Percentiles rank a stretch among this genome's conserved stretches.
phyloP scores from a whole-genome alignment of 2,329 filamentous ascomycete genomes.

The Pseudonectria buxi region DNA sequence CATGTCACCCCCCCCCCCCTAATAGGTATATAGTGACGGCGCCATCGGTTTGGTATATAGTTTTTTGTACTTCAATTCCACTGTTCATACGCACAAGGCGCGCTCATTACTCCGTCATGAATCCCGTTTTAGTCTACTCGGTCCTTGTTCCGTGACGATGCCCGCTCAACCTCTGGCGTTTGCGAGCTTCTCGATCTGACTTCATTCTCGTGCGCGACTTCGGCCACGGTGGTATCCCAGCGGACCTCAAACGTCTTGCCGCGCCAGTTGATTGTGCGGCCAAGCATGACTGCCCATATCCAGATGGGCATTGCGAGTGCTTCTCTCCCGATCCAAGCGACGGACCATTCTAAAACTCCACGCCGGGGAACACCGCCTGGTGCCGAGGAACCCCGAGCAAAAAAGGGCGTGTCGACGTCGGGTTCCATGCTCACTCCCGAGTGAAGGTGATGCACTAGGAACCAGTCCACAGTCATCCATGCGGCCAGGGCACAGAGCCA shows the following conservation, averaged over 20 bases:
- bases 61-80: no score
- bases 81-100: no score
- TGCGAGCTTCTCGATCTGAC: slow-evolving; percentile 1
- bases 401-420: slow-evolving; percentile 67
- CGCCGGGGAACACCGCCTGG: slow-evolving; percentile 39
- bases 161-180: slow-evolving; percentile 20
- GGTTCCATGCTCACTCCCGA: slow-evolving; percentile 62
- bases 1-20: no score
- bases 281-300: slow-evolving; percentile 84
- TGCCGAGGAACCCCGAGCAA: slow-evolving; percentile 48
- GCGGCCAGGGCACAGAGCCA: slow-evolving; percentile 59
- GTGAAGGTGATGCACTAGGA: slow-evolving; percentile 68
- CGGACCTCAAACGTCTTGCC: slow-evolving; percentile 76
- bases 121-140: slow-evolving; percentile 16
- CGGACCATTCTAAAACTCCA: slow-evolving; percentile 63
- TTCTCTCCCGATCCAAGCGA: slow-evolving; percentile 82
- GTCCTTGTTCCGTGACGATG: slow-evolving; percentile 16
- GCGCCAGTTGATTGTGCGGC: slow-evolving; percentile 80
- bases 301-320: slow-evolving; percentile 79
- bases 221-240: slow-evolving; percentile 72
- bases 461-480: slow-evolving; percentile 74
- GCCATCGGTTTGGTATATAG: no score
- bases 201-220: slow-evolving; percentile 19
- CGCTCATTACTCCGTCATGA: slow-evolving; percentile 1
- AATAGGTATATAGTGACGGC: no score